These are phyloP conservation scores for Zygoascus meyerae DNA, from an alignment of 1,139 yeast genomes.

Conservation along the genomic window DNA sequence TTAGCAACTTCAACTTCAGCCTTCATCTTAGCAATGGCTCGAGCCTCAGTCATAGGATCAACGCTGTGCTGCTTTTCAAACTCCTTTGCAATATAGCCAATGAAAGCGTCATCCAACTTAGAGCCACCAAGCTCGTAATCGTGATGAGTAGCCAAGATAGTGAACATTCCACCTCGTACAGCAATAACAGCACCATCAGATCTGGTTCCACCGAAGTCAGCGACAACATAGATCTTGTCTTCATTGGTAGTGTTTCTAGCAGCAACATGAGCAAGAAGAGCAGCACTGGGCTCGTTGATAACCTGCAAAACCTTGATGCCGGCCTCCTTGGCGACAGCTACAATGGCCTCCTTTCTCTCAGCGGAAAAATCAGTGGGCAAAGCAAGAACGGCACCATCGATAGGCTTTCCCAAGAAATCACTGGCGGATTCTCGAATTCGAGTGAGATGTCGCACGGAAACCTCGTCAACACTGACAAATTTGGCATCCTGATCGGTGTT, in stretches of 20 bases:
- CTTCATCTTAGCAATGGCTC: slow-evolving; percentile 83
- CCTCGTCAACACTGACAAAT: slow-evolving; percentile 63
- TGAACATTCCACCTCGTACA: slow-evolving; percentile 88
- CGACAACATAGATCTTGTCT: slow-evolving; percentile 85
- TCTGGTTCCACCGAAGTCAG: slow-evolving; percentile 95
- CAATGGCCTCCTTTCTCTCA: slow-evolving; percentile 61
- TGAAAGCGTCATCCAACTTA: slow-evolving; percentile 70
- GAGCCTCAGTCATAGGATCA: slow-evolving; percentile 74
- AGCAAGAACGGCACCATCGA: slow-evolving; percentile 81
- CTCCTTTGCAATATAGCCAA: slow-evolving; percentile 85
- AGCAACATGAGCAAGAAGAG: slow-evolving; percentile 68
- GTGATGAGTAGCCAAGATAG: slow-evolving; percentile 82
- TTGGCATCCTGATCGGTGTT: slow-evolving; percentile 37
- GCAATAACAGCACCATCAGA: slow-evolving; percentile 94
- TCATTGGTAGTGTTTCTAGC: slow-evolving; percentile 38
- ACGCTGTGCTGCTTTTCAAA: slow-evolving; percentile 82
- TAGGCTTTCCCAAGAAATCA: slow-evolving; percentile 77
- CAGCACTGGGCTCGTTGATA: slow-evolving; percentile 91
- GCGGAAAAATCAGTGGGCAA: slow-evolving; percentile 87
- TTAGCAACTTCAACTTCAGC: slow-evolving; percentile 81
- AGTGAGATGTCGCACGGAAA: slow-evolving; percentile 74
- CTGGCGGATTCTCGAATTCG: slow-evolving; percentile 85
- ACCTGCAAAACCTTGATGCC: slow-evolving; percentile 80
- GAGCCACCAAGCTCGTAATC: slow-evolving; percentile 84
- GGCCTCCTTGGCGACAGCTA: slow-evolving; percentile 58